Evolutionary conservation across 192 early-diverging fungal genomes (phyloP).

Genomic region (Podila verticillata): DNA sequence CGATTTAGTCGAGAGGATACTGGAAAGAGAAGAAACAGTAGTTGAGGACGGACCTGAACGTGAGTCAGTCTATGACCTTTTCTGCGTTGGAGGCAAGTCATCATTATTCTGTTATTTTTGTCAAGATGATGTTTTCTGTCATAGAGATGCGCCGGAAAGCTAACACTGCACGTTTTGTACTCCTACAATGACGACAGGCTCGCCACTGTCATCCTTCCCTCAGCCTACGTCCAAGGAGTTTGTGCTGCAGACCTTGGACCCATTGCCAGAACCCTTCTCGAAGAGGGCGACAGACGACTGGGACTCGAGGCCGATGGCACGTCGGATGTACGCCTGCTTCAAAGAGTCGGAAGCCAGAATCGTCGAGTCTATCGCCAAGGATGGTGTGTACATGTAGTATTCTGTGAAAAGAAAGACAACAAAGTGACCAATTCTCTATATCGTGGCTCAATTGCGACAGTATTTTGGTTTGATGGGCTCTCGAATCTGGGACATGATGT

Average conservation of each 20-base stretch:
- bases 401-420: no score
- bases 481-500: no score
- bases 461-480: no score
- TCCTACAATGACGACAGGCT: conserved; percentile 2
- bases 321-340: conserved; percentile 46
- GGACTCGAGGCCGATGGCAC: conserved; percentile 19
- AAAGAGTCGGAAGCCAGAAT: conserved; percentile 44
- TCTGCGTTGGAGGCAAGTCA: conserved; percentile 59
- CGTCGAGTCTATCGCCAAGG: conserved; percentile 37
- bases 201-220: conserved; percentile 56
- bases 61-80: conserved; percentile 64
- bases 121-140: neutral
- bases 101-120: conserved; percentile 4
- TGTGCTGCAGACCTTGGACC: conserved; percentile 51
- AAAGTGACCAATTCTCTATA: no score
- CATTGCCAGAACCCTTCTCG: neutral
- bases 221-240: conserved; percentile 67
- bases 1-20: conserved; percentile 61
- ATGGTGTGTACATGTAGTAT: conserved; percentile 34
- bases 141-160: neutral
- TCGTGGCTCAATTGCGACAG: no score
- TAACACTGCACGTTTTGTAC: neutral
- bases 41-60: conserved; percentile 64
- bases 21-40: conserved; percentile 50
- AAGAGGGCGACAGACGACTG: neutral